Conservation (phyloP, 441 rosid genomes). For the Adansonia rubrostipa region DNA sequence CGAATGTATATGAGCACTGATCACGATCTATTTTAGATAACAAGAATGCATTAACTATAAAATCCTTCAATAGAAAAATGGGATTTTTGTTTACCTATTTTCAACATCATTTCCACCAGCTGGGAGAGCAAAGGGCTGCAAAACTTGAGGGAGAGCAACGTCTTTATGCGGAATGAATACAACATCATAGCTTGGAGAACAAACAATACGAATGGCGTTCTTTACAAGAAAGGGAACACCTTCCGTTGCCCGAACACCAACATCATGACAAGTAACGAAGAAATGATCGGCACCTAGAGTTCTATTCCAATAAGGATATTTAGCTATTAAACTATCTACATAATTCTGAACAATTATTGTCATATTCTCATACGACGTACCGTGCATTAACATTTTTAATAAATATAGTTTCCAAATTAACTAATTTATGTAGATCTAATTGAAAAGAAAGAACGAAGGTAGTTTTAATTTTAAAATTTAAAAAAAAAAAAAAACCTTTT, state of each 20-base stretch:
- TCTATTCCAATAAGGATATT: conserved; percentile 94
- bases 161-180: conserved; percentile 96
- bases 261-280: conserved; percentile 96
- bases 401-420: conserved; percentile 26
- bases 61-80: neutral
- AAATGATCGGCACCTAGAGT: conserved; percentile 97
- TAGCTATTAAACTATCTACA: conserved; percentile 64
- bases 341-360: conserved; percentile 80
- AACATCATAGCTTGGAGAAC: conserved; percentile 96
- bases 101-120: conserved; percentile 90
- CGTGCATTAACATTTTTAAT: conserved; percentile 45
- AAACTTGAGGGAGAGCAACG: conserved; percentile 89
- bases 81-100: conserved; percentile 54
- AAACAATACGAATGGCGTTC: conserved; percentile 88
- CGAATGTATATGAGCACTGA: neutral
- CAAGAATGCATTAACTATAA: neutral
- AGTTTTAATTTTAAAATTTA: too few species aligned
- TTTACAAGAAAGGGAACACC: conserved; percentile 76
- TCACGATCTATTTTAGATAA: neutral
- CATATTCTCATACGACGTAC: conserved; percentile 92
- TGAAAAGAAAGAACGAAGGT: neutral
- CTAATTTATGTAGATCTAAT: neutral
- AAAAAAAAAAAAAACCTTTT: neutral
- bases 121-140: conserved; percentile 94
- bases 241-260: conserved; percentile 94